Base-by-base conservation (phyloP, 2,329 filamentous ascomycete genomes). In the Penicillium sp. region DNA sequence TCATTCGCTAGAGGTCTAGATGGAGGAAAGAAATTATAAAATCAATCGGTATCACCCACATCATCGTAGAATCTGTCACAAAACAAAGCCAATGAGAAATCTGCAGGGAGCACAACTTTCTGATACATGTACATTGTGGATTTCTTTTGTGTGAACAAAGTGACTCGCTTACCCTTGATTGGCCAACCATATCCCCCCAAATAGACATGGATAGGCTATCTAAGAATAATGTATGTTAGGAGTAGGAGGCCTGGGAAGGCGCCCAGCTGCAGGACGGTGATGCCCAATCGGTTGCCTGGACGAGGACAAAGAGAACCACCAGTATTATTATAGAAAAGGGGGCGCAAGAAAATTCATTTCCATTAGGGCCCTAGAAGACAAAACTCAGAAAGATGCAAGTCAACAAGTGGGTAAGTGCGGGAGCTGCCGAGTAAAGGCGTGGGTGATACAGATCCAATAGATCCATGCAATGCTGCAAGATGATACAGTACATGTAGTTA, bases 351-450 rank as follows among this genome's bases (percentile, higher is more conserved):
- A 41, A 5, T 11, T 4, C 5, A 22, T 41, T 41, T 21, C 3
- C 39, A 41, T 41, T 19, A 41, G 11, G 35, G 8, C 3, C 13
- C 14, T 14, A 11, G 19, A 39, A 10, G 7, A 39, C n/a, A 19
- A 10, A 39, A 19, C 1, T 19, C n/a, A 19, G 13, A 37, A 37
- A 39, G n/a, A 41, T 41, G 39, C 39, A 41, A 41, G 39, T 22
- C 46, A 29, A 13, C 13, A 24, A 47, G 56, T 58, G 56, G 56
- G 55, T 58, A 55, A 55, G 43, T 26, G 44, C 56, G 56, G 56
- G 56, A 46, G 52, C 37, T 55, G 52, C 56, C 56, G 56, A 39
- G 47, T 44, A 45, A 56, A 27, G n/a, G 16, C 35, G 35, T 19
- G 19, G 19, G 48, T 58, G 48, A 52, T 54, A 51, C 55, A 47